Evolutionary conservation across 129 eudicot species (phyloP).

Genomic region (Ambrosia trifida): DNA sequence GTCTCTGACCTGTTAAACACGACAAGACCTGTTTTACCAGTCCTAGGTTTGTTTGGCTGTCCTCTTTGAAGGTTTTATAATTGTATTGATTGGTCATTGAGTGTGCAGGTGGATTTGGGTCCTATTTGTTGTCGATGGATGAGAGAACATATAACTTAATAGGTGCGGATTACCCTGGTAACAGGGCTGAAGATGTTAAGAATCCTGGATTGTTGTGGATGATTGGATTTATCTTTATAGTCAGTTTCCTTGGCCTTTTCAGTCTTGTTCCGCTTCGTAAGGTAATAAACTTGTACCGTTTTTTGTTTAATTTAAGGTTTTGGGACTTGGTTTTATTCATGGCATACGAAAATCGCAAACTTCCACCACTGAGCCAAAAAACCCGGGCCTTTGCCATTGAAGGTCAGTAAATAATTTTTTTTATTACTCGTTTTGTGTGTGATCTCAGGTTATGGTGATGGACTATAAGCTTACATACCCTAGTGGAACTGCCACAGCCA

Average conservation of each 20-base stretch:
- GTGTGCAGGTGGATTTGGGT: constrained; percentile 80
- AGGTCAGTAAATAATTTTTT: too few relatives aligned
- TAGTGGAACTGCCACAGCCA: constrained; percentile 94
- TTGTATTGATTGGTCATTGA: background rate
- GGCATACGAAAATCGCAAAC: too few relatives aligned
- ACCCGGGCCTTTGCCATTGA: too few relatives aligned
- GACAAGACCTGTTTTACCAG: too few relatives aligned
- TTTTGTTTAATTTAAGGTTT: background rate
- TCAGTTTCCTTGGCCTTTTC: constrained; percentile 92
- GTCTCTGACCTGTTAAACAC: too few relatives aligned
- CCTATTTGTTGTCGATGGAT: constrained; percentile 85
- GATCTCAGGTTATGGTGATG: constrained; percentile 62
- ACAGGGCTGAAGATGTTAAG: constrained; percentile 87
- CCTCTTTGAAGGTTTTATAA: background rate
- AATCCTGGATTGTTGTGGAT: constrained; percentile 95
- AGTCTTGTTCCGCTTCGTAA: constrained; percentile 94
- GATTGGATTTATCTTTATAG: constrained; percentile 81
- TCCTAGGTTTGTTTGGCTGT: too few relatives aligned
- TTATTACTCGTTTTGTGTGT: background rate
- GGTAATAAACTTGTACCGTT: constrained; percentile 38
- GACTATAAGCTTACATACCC: constrained; percentile 88
- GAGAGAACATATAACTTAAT: constrained; percentile 79
- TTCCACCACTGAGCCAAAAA: too few relatives aligned
- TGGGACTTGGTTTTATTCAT: background rate
- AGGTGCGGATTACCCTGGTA: constrained; percentile 91